Evolutionary conservation across 169 alveolate genomes (phyloP).

Genomic region (Amoebophrya sp.): DNA sequence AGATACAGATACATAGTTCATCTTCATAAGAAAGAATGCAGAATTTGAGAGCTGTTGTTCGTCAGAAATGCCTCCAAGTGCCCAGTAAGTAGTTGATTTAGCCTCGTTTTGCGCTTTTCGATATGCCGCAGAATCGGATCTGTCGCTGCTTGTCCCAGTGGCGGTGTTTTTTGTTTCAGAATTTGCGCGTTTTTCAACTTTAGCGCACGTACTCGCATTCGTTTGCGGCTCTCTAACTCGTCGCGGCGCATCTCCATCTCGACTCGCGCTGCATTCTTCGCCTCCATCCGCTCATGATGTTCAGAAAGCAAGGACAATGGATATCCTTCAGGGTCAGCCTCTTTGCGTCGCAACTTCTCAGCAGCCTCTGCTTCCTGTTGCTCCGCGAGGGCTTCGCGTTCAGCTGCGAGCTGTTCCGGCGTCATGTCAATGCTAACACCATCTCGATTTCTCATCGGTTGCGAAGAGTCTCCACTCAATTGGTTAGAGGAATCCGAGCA

Average conservation of each 20-base stretch:
- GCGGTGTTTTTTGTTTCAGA: background rate
- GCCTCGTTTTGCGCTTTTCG: background rate
- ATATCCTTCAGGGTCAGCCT: too few relatives aligned
- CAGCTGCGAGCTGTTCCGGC: too few relatives aligned
- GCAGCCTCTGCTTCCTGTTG: too few relatives aligned
- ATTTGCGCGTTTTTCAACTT: background rate
- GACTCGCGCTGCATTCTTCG: background rate
- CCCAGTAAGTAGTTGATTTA: background rate
- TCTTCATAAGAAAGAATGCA: background rate
- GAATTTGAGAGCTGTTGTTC: background rate
- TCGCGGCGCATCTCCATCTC: background rate
- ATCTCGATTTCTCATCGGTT: too few relatives aligned
- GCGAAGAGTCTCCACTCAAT: too few relatives aligned
- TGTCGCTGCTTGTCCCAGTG: background rate
- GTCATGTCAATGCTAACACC: too few relatives aligned
- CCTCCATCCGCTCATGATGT: background rate
- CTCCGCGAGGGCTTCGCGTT: too few relatives aligned
- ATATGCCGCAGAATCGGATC: background rate
- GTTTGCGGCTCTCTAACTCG: background rate
- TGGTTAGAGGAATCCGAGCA: too few relatives aligned
- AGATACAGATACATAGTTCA: too few relatives aligned
- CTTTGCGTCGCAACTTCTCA: too few relatives aligned
- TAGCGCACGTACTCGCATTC: background rate
- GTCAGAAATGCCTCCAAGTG: conserved; percentile 1
- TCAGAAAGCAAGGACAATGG: too few relatives aligned